Evolutionary conservation across 345 rosid genomes (phyloP).

Genomic region (Citrus hindsii): DNA sequence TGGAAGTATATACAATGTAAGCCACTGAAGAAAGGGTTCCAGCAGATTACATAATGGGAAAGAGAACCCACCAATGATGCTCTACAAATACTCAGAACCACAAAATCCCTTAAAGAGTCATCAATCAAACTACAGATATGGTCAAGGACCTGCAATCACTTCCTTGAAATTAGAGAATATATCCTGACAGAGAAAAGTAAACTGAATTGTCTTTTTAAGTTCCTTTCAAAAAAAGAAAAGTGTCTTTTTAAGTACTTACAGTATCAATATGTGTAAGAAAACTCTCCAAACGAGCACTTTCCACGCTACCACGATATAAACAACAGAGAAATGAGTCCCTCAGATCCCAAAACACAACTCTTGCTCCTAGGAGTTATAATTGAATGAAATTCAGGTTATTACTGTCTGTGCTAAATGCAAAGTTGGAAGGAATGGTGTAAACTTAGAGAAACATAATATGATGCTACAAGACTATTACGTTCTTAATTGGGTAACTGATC

Average conservation of each 20-base stretch:
- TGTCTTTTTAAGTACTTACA: conserved; percentile 39
- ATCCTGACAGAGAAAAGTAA: background rate
- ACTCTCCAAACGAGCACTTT: conserved; percentile 72
- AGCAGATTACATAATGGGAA: conserved; percentile 4
- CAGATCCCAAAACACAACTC: conserved; percentile 87
- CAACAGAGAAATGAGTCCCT: conserved; percentile 65
- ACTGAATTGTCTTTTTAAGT: background rate
- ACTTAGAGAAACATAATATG: background rate
- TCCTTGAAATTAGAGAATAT: conserved; percentile 13
- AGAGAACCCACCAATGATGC: conserved; percentile 55
- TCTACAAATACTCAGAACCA: conserved; percentile 75
- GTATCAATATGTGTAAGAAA: conserved; percentile 70
- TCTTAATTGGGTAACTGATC: background rate
- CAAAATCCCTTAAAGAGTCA: conserved; percentile 69
- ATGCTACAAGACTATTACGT: background rate
- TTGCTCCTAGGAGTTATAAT: conserved; percentile 54
- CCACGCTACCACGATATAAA: conserved; percentile 70
- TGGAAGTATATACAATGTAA: conserved; percentile 14
- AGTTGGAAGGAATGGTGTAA: background rate
- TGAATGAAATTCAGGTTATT: conserved; percentile 6
- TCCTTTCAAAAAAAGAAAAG: background rate
- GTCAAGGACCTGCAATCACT: conserved; percentile 64
- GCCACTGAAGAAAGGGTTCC: background rate
- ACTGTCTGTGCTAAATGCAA: background rate
- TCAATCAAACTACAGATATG: conserved; percentile 73